Evolutionary conservation across 495 filamentous ascomycete genomes (phyloP), one percentile per base, ranked within the genome.

Genomic region (Aspergillus avenaceus): DNA sequence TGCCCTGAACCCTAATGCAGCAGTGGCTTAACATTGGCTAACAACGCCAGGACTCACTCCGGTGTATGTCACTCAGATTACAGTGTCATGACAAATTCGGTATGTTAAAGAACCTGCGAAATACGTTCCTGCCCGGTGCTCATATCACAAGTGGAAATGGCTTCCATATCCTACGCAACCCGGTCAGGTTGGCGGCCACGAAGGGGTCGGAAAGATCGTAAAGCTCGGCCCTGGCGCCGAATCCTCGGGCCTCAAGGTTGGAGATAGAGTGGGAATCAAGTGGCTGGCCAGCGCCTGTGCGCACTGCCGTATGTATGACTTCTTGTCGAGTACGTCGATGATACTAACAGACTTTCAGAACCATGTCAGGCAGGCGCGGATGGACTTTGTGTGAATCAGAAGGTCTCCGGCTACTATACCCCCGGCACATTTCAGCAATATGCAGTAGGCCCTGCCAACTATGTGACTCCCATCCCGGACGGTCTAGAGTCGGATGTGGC

Each of bases 361-460:
- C 67, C 83, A 5, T 86, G 84, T 54, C 70, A 78, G 27, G 72
- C 73, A 7, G 78, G 80, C n/a, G 56, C 70, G 14, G 85, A 87
- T 45, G 83, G 72, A 1, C 52, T 76, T 24, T 85, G 82, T 70
- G 75, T 76, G 55, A 78, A 80, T 45, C 69, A 72, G 41, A 82
- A 80, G 56, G 58, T 84, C 31, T 72, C 69, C n/a, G 71, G 75
- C 19, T 79, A 77, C 63, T 77, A 78, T 52, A 70, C 71, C 23
- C 84, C 84, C 0, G 84, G 85, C 26, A 89, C 84, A 21, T 88
- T 90, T 65, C 84, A 86, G 62, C 81, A 87, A 63, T 89, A 87
- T 57, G 76, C 78, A n/a, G 49, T 85, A 2, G 78, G 76, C 0
- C 79, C 82, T 5, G 83, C 83, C 4, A 77, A 77, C 61, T 83